Base-by-base conservation (phyloP, 768 basidiomycete genomes). In the Boletus pseudopeckii region DNA sequence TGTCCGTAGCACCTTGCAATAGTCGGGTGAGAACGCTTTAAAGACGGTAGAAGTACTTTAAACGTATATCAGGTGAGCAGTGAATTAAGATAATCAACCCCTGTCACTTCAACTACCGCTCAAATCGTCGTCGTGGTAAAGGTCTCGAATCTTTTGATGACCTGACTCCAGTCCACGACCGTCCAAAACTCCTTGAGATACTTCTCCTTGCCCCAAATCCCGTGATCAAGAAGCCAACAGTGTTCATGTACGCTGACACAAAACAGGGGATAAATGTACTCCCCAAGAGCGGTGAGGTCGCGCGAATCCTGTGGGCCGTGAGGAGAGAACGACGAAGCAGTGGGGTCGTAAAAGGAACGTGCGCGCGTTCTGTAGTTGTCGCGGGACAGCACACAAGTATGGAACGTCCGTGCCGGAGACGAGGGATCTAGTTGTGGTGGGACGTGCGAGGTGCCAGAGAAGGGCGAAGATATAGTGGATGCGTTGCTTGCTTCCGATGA, bases 181-280 rank as follows among this genome's bases (percentile, higher is more conserved):
- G 74, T 76, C 91, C 92, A 96, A 72, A 94, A 92, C 65, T 85
- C 79, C 62, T 78, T 81, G 65, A 95, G 66, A 79, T 92, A 96
- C 61, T 80, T 80, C 67, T 95, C 91, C 71, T 91, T 90, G 24
- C 93, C 92, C 90, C 90, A 93, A 5, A 96, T 81, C 5, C 92
- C 92, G 59, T 87, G 92, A 37, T 88, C 90, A 20, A 88, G 85
- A 64, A 96, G 76, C 90, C 92, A 96, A 26, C 87, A 86, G 60
- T 92, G 92, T 69, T 93, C 91, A 60, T 92, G 81, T 5, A 90
- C 81, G 40, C 85, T 84, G 47, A 93, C 65, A 57, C 88, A 90
- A 68, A 92, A 84, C 50, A 95, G 67, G 20, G 92, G 92, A 65
- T 77, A 84, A 38, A 95, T 70, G 14, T 74, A 72, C 32, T 80